Evolutionary conservation across 768 basidiomycete genomes (phyloP), one percentile per base, ranked within the genome.

Genomic region (Pisolithus orientalis): DNA sequence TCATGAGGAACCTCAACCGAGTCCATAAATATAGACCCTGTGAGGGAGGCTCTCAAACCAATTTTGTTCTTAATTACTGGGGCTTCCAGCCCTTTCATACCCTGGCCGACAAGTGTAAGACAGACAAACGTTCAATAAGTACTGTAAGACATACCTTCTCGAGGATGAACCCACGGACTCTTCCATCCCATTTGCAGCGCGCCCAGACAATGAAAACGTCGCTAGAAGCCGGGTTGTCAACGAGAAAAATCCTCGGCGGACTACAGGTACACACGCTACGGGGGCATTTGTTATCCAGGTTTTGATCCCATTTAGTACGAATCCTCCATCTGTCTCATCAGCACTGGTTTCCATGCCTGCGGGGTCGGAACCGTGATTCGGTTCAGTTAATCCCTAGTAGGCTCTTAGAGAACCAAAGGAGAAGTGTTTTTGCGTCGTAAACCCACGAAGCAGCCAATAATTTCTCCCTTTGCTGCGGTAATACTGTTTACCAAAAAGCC

Each of bases 221-320:
- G 1, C 90, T 92, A 47, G 6, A 28, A 53, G 21, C 39, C 43
- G 50, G 51, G 39, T 38, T 13, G 51, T 53, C 60, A 32, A 59
- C 56, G 44, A 8, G 51, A 14, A 45, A 24, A 37, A 42, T 17
- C 34, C 47, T 37, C 43, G 46, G 39, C 28, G 55, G 44, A 39
- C 34, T 37, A 45, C 40, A 9, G 45, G 39, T 40, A 74, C 85
- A 69, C 63, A 90, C 84, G 94, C 92, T 50, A 90, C 83, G 8
- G 94, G 93, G 1, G 94, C 83, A 63, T 96, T 96, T 13, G 92
- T 82, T 63, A 98, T 98, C 95, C 95, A 98, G 0, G 93, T 98
- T 75, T 98, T 98, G 69, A 88, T 88, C 48, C 95, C 95, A 57
- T 83, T 88, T 49, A 98, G 64, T 25, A 89, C 70, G 68, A 85